phyloP scores from a whole-genome alignment of 2,329 filamentous ascomycete species.

The Fusarium devonianum region DNA sequence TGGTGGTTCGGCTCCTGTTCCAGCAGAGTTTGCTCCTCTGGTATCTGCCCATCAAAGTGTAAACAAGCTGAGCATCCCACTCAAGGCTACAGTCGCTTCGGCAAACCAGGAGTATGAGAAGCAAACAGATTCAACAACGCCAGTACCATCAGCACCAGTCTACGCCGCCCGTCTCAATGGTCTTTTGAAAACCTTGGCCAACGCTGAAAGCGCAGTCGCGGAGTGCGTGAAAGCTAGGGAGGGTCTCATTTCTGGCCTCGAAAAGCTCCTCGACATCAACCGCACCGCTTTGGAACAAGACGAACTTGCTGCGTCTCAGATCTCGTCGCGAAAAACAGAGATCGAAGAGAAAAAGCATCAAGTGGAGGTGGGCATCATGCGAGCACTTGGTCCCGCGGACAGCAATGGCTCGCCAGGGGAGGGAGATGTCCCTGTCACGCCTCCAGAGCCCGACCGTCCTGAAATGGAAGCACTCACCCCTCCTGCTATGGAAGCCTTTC shows the following conservation, averaged over 20 bases:
- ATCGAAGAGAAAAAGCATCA: conserved; percentile 86
- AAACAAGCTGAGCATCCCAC: conserved; percentile 73
- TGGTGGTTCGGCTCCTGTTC: conserved; percentile 65
- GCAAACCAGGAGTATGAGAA: conserved; percentile 87
- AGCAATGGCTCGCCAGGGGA: conserved; percentile 57
- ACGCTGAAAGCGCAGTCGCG: conserved; percentile 86
- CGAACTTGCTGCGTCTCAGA: conserved; percentile 67
- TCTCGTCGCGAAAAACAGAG: conserved; percentile 71
- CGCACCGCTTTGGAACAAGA: conserved; percentile 74
- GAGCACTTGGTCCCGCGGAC: conserved; percentile 72
- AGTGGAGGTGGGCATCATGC: conserved; percentile 91
- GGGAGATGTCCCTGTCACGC: conserved; percentile 54
- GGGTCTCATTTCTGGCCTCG: conserved; percentile 78
- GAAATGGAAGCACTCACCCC: conserved; percentile 88
- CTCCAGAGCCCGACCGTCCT: conserved; percentile 73
- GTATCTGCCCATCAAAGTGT: conserved; percentile 76
- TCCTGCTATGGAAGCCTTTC: conserved; percentile 52
- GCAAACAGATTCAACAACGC: conserved; percentile 73
- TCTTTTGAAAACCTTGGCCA: conserved; percentile 86
- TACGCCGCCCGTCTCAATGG: conserved; percentile 89
- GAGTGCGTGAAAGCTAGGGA: conserved; percentile 88
- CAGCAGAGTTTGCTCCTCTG: conserved; percentile 79
- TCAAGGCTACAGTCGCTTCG: conserved; percentile 70
- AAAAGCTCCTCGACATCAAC: conserved; percentile 81
- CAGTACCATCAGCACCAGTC: conserved; percentile 82